Conservation (phyloP, 1,284 basidiomycete genomes). For the Entoloma clypeatum region DNA sequence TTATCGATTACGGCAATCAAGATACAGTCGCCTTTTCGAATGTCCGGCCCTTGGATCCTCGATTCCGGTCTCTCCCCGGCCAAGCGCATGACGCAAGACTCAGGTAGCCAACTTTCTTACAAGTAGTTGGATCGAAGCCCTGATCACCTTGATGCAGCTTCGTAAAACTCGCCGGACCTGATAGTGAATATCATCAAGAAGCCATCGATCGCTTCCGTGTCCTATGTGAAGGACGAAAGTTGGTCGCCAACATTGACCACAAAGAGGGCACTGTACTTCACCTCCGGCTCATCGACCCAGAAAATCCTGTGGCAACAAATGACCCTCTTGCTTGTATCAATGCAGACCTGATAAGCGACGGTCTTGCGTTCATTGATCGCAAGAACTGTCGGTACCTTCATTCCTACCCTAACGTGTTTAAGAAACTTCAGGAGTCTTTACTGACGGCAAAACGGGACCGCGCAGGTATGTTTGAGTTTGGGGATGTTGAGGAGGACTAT, state of each 20-base stretch:
- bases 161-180: conserved; percentile 72
- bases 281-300: conserved; percentile 84
- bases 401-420: conserved; percentile 67
- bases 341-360: conserved; percentile 77
- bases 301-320: conserved; percentile 60
- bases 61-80: conserved; percentile 81
- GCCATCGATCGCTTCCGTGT: conserved; percentile 82
- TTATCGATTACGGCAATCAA: conserved; percentile 90
- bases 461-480: conserved; percentile 85
- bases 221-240: conserved; percentile 83
- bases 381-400: conserved; percentile 73
- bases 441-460: conserved; percentile 71
- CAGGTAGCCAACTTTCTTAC: conserved; percentile 42
- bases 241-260: conserved; percentile 88
- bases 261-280: conserved; percentile 77
- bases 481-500: conserved; percentile 75
- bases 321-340: conserved; percentile 81
- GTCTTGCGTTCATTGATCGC: conserved; percentile 74
- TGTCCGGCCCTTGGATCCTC: conserved; percentile 79
- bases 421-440: conserved; percentile 62
- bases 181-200: conserved; percentile 83
- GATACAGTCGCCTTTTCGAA: conserved; percentile 74
- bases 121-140: neutral
- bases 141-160: conserved; percentile 50
- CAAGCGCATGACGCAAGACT: conserved; percentile 81